These are phyloP conservation scores for Nicotiana otophora DNA, from an alignment of 257 asterid species.

Conservation along the genomic window DNA sequence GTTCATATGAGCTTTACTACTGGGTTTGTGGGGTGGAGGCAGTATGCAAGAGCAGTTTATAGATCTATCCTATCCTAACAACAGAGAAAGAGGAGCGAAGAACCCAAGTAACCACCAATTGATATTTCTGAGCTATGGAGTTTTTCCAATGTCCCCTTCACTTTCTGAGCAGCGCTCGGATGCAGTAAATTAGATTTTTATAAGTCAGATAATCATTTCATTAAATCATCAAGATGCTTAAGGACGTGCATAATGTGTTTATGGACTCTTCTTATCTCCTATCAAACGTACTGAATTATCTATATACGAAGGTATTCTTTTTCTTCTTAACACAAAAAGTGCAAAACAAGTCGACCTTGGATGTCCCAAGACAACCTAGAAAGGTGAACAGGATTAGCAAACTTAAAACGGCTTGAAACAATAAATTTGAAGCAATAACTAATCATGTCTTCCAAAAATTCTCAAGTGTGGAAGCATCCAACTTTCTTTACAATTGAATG, in stretches of 20 bases:
- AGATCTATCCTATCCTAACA: background rate
- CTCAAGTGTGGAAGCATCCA: background rate
- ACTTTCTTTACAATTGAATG: background rate
- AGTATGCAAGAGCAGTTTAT: background rate
- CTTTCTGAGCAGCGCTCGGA: too few relatives aligned
- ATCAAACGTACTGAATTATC: background rate
- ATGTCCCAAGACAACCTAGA: background rate
- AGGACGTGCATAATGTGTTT: too few relatives aligned
- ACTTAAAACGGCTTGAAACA: background rate
- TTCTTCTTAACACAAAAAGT: background rate
- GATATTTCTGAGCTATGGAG: too few relatives aligned
- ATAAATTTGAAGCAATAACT: background rate
- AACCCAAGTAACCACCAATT: background rate
- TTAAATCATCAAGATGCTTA: too few relatives aligned
- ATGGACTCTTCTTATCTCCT: too few relatives aligned
- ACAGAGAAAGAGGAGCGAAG: background rate
- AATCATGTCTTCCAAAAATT: background rate
- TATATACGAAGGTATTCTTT: background rate
- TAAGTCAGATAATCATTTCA: too few relatives aligned
- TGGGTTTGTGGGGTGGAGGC: too few relatives aligned
- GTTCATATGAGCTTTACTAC: too few relatives aligned
- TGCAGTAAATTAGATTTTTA: too few relatives aligned
- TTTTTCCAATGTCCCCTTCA: too few relatives aligned
- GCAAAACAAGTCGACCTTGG: background rate
- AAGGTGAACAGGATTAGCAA: background rate